A percentile compares a stretch with the other conserved stretches of the same genome.
Evolutionary conservation across 2,329 filamentous ascomycete species (phyloP).

Genomic region (Pseudogymnoascus sp.): DNA sequence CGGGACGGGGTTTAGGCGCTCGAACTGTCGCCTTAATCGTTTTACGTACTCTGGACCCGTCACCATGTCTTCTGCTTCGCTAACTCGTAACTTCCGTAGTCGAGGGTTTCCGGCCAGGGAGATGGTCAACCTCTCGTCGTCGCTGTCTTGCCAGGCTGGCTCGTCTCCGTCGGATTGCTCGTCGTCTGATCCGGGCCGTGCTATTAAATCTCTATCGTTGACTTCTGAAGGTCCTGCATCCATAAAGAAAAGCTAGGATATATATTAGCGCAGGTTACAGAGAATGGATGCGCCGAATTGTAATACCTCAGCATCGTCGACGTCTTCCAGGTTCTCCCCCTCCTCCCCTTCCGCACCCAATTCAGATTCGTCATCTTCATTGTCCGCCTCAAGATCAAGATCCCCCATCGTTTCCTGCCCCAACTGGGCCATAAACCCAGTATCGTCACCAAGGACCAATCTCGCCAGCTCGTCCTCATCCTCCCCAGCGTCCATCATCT

Average conservation of each 20-base stretch:
- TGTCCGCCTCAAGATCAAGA: slow-evolving; percentile 17
- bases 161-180: slow-evolving; percentile 37
- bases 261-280: slow-evolving; percentile 1
- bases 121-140: slow-evolving; percentile 79
- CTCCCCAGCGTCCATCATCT: slow-evolving; percentile 59
- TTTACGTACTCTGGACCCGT: slow-evolving; percentile 77
- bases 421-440: slow-evolving; percentile 70
- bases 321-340: slow-evolving; percentile 47
- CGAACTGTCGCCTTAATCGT: slow-evolving; percentile 70
- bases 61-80: slow-evolving; percentile 77
- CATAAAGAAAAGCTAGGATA: slow-evolving; percentile 29
- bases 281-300: slow-evolving; percentile 10
- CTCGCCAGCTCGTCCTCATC: slow-evolving; percentile 80
- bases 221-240: slow-evolving; percentile 25
- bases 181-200: slow-evolving; percentile 20
- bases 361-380: slow-evolving; percentile 12
- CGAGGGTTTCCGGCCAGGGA: slow-evolving; percentile 69
- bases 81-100: slow-evolving; percentile 72
- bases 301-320: slow-evolving; percentile 60
- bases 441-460: slow-evolving; percentile 77
- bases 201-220: slow-evolving; percentile 18
- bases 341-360: slow-evolving; percentile 26
- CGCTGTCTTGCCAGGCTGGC: slow-evolving; percentile 86
- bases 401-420: slow-evolving; percentile 42
- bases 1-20: slow-evolving; percentile 50